phyloP scores from a whole-genome alignment of 2,329 filamentous ascomycete species.

The Phymatotrichopsis omnivora region DNA sequence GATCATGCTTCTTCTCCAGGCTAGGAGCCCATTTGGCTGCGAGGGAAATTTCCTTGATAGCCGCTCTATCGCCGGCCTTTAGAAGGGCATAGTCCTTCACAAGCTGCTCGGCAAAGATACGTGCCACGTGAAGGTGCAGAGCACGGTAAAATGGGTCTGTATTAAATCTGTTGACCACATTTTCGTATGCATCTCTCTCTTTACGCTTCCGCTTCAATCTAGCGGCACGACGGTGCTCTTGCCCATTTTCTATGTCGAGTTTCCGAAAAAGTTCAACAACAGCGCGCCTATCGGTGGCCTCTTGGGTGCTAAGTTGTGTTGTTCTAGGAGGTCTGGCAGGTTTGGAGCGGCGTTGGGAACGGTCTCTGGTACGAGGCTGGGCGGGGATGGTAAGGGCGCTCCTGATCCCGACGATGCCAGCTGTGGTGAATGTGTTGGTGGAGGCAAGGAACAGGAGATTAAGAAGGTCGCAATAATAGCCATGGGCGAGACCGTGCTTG shows the following conservation, averaged over 20 bases:
- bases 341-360: no score
- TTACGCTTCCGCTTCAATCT: no score
- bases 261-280: no score
- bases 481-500: constrained; percentile 44
- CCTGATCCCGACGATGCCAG: no score
- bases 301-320: no score
- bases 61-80: constrained; percentile 36
- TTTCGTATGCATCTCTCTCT: constrained; percentile 38
- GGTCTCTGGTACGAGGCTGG: no score
- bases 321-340: no score
- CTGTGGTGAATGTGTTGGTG: constrained; percentile 41
- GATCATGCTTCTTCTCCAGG: constrained; percentile 47
- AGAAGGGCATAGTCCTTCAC: constrained; percentile 40
- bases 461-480: constrained; percentile 53
- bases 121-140: constrained; percentile 45
- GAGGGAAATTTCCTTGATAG: constrained; percentile 43
- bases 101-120: constrained; percentile 49
- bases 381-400: no score
- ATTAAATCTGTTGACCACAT: constrained; percentile 38
- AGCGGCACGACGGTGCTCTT: no score
- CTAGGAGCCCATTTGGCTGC: constrained; percentile 53
- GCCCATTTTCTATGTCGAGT: no score
- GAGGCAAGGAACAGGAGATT: constrained; percentile 47
- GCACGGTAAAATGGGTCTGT: constrained; percentile 42
- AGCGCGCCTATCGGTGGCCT: no score